phyloP scores from a whole-genome alignment of 2,329 filamentous ascomycete genomes.

The Aspergillus sojae region DNA sequence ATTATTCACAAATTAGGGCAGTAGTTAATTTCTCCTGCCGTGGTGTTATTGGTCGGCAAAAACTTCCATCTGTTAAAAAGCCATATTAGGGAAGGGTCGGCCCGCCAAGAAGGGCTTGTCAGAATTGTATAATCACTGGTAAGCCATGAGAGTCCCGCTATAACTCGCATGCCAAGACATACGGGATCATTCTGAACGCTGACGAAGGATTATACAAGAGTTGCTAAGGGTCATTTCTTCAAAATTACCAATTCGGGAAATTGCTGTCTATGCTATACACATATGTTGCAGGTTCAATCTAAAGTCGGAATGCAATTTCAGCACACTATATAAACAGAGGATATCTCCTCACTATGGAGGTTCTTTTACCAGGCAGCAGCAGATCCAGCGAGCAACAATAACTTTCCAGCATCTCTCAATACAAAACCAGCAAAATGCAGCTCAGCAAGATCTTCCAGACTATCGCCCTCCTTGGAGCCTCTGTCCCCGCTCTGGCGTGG shows the following conservation, averaged over 20 bases:
- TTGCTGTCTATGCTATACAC: background rate
- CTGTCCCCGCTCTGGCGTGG: conserved; percentile 25
- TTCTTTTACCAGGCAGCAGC: background rate
- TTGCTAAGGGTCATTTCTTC: background rate
- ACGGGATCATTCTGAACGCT: background rate
- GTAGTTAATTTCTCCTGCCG: background rate
- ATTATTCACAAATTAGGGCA: background rate
- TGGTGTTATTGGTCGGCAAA: background rate
- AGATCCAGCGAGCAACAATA: background rate
- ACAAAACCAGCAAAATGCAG: conserved; percentile 7
- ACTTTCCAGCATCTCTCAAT: background rate
- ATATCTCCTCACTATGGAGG: background rate
- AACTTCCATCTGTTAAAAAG: background rate
- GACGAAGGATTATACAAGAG: conserved; percentile 4
- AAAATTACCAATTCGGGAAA: background rate
- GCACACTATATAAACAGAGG: background rate
- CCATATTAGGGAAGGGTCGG: background rate
- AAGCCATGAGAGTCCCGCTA: background rate
- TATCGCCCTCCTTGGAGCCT: conserved; percentile 21
- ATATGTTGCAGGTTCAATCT: background rate
- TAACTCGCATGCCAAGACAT: background rate
- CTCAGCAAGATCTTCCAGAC: conserved; percentile 30
- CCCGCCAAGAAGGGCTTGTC: background rate
- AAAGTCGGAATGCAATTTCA: background rate
- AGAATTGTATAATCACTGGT: conserved; percentile 1